phyloP scores from a whole-genome alignment of 2,329 filamentous ascomycete species.

The Aspergillus sp. region DNA sequence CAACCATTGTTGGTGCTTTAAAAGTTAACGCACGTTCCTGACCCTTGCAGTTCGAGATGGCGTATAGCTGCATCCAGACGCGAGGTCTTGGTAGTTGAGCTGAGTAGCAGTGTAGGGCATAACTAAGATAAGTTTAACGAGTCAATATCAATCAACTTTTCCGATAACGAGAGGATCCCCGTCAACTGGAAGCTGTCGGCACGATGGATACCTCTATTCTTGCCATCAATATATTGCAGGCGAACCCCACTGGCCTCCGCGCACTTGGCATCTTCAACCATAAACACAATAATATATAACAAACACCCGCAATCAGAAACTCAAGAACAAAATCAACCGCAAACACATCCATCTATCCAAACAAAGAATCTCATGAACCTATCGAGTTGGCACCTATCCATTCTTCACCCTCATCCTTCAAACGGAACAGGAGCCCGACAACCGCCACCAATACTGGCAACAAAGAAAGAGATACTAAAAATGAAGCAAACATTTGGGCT shows the following conservation, averaged over 20 bases:
- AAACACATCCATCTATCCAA: neutral
- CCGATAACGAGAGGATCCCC: neutral
- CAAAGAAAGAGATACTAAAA: neutral
- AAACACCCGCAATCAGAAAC: too few species aligned
- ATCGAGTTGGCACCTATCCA: neutral
- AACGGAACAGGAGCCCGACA: neutral
- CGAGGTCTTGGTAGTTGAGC: neutral
- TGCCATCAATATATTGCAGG: neutral
- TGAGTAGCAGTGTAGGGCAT: neutral
- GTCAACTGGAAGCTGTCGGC: neutral
- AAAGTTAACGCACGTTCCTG: neutral
- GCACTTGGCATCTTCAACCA: neutral
- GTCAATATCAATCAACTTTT: neutral
- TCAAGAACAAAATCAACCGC: neutral
- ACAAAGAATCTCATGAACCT: neutral
- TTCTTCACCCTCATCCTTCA: neutral
- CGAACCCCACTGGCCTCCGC: neutral
- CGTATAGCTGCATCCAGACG: conserved; percentile 24
- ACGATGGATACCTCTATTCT: neutral
- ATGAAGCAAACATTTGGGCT: neutral
- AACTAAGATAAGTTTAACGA: neutral
- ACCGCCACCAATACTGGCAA: too few species aligned
- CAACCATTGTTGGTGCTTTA: neutral
- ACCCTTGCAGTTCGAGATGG: conserved; percentile 35
- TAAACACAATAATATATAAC: neutral